Conservation (phyloP, 192 early-diverging fungal genomes). For the Phlyctochytrium planicorne region DNA sequence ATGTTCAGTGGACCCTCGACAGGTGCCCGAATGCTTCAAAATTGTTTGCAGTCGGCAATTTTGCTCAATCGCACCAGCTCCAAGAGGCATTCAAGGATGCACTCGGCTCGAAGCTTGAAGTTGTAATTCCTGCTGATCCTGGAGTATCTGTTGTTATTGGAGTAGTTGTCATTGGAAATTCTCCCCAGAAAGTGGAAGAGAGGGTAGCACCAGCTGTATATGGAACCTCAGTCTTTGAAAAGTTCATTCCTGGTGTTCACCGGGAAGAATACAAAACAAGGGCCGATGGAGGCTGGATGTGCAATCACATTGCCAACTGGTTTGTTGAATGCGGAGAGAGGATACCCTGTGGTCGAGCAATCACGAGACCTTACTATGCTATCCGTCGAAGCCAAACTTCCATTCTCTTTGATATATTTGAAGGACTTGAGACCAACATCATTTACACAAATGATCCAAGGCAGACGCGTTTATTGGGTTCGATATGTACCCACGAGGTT, state of each 20-base stretch:
- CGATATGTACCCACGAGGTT: too few relatives aligned
- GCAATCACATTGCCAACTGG: not conserved
- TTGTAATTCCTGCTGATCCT: too few relatives aligned
- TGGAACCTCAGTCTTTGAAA: not conserved
- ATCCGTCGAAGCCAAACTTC: not conserved
- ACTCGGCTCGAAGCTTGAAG: too few relatives aligned
- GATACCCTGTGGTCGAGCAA: not conserved
- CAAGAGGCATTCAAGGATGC: not conserved
- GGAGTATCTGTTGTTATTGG: not conserved
- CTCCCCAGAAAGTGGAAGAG: not conserved
- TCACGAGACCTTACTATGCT: not conserved
- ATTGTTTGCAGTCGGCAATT: not conserved
- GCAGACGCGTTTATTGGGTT: too few relatives aligned
- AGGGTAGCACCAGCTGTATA: not conserved
- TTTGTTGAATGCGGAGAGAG: not conserved
- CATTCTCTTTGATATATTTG: not conserved
- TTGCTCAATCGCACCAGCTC: not conserved
- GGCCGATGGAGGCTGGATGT: not conserved
- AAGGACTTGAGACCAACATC: not conserved
- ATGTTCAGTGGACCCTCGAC: too few relatives aligned
- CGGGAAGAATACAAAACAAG: not conserved
- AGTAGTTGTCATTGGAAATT: not conserved
- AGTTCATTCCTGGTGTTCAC: not conserved
- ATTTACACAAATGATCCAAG: too few relatives aligned
- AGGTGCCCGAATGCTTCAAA: too few relatives aligned